Percentiles rank a stretch among this genome's conserved stretches.
These are phyloP conservation scores for Veloboletus limbatus DNA, from an alignment of 1,284 basidiomycete genomes.

Conservation along the genomic window DNA sequence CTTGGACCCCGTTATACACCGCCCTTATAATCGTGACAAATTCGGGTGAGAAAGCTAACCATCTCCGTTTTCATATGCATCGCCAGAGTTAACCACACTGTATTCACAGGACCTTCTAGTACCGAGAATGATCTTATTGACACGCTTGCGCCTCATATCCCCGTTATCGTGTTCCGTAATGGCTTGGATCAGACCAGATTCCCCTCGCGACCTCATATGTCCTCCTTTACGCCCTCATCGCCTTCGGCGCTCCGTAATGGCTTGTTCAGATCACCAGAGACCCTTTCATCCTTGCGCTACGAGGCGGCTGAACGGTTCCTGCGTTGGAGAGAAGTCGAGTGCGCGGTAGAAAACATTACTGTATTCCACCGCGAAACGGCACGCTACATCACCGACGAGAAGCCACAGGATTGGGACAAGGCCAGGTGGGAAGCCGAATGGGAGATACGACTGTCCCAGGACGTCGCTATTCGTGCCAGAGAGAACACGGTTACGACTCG, in stretches of 20 bases:
- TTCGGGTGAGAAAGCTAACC: constrained; percentile 37
- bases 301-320: constrained; percentile 70
- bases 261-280: constrained; percentile 60
- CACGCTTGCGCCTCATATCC: constrained; percentile 51
- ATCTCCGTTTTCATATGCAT: constrained; percentile 2
- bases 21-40: constrained; percentile 55
- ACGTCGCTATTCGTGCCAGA: constrained; percentile 49
- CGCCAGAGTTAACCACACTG: not conserved
- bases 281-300: constrained; percentile 49
- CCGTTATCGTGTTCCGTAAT: constrained; percentile 51
- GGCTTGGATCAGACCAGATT: constrained; percentile 30
- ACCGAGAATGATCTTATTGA: constrained; percentile 49
- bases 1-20: constrained; percentile 53
- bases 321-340: constrained; percentile 66
- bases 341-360: constrained; percentile 41
- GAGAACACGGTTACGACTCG: constrained; percentile 23
- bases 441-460: constrained; percentile 53
- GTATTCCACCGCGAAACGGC: constrained; percentile 27
- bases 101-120: constrained; percentile 29
- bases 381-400: constrained; percentile 22
- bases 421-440: constrained; percentile 62
- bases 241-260: constrained; percentile 51
- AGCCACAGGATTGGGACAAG: constrained; percentile 49
- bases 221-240: constrained; percentile 52
- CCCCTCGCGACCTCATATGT: constrained; percentile 38